These are phyloP conservation scores for Rhynchospora breviuscula DNA, from an alignment of 176 grass and related monocot genomes.

Conservation along the genomic window DNA sequence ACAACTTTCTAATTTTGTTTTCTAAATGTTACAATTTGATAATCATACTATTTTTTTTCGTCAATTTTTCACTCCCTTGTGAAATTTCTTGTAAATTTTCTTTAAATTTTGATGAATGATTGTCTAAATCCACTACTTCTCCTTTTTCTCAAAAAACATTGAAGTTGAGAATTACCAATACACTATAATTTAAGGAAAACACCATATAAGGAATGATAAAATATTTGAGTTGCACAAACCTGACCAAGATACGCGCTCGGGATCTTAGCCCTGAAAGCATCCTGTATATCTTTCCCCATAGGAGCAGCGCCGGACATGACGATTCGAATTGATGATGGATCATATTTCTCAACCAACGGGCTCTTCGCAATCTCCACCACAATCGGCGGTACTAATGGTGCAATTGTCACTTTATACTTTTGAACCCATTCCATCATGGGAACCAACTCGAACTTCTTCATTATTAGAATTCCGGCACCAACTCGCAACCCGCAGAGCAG, in stretches of 20 bases:
- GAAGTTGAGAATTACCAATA: not conserved
- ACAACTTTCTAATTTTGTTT: not conserved
- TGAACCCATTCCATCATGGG: slow-evolving; percentile 59
- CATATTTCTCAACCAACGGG: slow-evolving; percentile 45
- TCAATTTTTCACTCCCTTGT: not conserved
- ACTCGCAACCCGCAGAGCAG: slow-evolving; percentile 63
- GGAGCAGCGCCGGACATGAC: slow-evolving; percentile 89
- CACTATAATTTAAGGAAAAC: not conserved
- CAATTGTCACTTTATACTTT: slow-evolving; percentile 63
- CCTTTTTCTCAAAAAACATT: not conserved
- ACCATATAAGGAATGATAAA: not conserved
- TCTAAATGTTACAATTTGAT: not conserved
- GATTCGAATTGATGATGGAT: slow-evolving; percentile 69
- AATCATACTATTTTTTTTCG: not conserved
- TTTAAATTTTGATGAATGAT: not conserved
- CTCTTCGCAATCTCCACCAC: slow-evolving; percentile 83
- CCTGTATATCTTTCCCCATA: slow-evolving; percentile 78
- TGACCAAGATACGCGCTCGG: slow-evolving; percentile 76
- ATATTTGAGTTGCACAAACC: slow-evolving; percentile 27
- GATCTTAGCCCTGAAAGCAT: slow-evolving; percentile 50
- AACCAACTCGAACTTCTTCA: slow-evolving; percentile 75
- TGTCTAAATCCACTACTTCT: not conserved
- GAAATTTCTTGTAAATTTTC: not conserved
- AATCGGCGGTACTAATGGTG: slow-evolving; percentile 72
- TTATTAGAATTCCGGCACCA: slow-evolving; percentile 58